phyloP scores from a whole-genome alignment of 805 yeast species.

The Candida lessepsii region DNA sequence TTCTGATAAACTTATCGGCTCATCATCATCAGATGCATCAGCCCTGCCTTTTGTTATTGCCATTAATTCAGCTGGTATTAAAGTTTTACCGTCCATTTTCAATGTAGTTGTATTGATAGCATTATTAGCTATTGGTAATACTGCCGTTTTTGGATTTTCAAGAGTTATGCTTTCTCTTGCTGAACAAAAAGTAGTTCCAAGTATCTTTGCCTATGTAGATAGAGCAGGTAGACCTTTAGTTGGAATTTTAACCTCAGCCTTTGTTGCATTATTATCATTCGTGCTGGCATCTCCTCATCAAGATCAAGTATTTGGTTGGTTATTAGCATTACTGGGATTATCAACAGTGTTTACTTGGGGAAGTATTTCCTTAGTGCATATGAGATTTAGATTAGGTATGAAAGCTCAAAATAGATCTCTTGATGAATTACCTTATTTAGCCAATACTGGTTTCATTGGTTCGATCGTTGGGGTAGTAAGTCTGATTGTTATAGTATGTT shows the following conservation, averaged over 20 bases:
- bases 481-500: conserved; percentile 24
- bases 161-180: conserved; percentile 40
- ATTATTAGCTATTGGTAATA: conserved; percentile 41
- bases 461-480: conserved; percentile 19
- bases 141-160: conserved; percentile 44
- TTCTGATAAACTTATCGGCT: conserved; percentile 24
- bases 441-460: conserved; percentile 46
- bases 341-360: conserved; percentile 39
- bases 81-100: conserved; percentile 42
- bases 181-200: conserved; percentile 42
- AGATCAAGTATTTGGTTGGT: conserved; percentile 36
- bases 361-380: conserved; percentile 31
- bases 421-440: conserved; percentile 52
- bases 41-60: conserved; percentile 46
- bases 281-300: conserved; percentile 41
- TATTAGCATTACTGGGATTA: conserved; percentile 34
- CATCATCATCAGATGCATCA: conserved; percentile 28
- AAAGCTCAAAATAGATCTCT: conserved; percentile 37
- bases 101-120: conserved; percentile 43
- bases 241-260: conserved; percentile 33
- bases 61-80: conserved; percentile 39
- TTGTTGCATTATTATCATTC: conserved; percentile 38
- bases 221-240: conserved; percentile 40
- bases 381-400: conserved; percentile 33
- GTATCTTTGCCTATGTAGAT: conserved; percentile 35